Evolutionary conservation across 768 basidiomycete genomes (phyloP), one percentile per base, ranked within the genome.

Genomic region (Guyanaporus albipodus): DNA sequence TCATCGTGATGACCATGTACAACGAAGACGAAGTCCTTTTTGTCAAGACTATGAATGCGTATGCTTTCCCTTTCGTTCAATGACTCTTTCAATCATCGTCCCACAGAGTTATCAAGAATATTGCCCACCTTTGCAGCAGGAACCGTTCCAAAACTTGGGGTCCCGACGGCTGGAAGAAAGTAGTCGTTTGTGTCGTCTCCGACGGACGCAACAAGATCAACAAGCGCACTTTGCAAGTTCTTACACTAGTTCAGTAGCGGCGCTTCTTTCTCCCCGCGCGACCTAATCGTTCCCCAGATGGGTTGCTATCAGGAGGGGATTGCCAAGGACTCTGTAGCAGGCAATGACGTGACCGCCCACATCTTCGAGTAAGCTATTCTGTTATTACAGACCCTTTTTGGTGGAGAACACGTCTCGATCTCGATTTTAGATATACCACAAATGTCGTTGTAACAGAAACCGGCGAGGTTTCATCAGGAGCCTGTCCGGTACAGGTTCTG

Each of bases 1-100:
- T 95, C 70, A 90, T 96, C 56, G 91, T 94, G 33, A 89, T 95
- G 82, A 95, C 92, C 35, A 94, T 95, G 91, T 90, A 90, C 66
- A 94, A 94, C 63, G 92, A 96, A 70, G 89, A 90, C 60, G 87
- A 90, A 60, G 71, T 83, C 8, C 71, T 89, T 22, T 91, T 90
- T 63, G 72, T 73, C 60, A 78, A 75, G 60, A 92, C 89, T 10
- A 90, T 92, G 86, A 90, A 91, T 56, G 80, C 87, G 83, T 85
- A 59, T 59, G 84, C 73, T 34, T 33, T 19, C 5, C 19, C 42
- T 35, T 45, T 34, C 6, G 11, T 43, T 15, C 19, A 29, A 23
- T 27, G 18, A 26, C 46, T 50, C 36, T 35, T 44, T 44, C 38
- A 12, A 26, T 53, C 47, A 51, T 46, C 38, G 48, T 37, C 46